Evolutionary conservation across 2,329 filamentous ascomycete species (phyloP).

Genomic region (Alternaria longipes): DNA sequence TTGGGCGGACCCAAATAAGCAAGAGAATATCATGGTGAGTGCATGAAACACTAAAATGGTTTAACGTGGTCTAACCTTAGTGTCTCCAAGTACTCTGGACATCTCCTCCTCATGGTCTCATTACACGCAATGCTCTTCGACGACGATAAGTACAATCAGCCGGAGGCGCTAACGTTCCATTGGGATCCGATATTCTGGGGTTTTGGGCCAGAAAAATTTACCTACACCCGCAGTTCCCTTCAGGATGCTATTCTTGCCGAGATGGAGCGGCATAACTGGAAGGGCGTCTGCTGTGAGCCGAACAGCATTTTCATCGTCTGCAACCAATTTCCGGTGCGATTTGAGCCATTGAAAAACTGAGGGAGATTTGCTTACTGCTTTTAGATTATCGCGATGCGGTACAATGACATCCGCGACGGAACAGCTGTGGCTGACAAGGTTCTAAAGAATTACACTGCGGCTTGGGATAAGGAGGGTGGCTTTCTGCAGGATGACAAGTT

Average conservation of each 20-base stretch:
- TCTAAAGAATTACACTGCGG: constrained; percentile 51
- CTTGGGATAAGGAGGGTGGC: constrained; percentile 42
- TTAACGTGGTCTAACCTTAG: background rate
- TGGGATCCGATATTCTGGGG: constrained; percentile 53
- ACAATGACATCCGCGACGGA: constrained; percentile 49
- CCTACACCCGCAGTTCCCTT: constrained; percentile 45
- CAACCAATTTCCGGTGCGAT: constrained; percentile 56
- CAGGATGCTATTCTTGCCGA: constrained; percentile 49
- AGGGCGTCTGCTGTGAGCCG: constrained; percentile 57
- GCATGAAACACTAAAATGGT: background rate
- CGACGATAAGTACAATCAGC: constrained; percentile 52
- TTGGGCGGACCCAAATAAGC: constrained; percentile 54
- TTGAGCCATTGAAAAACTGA: background rate
- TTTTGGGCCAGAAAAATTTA: constrained; percentile 30
- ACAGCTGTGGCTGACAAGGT: constrained; percentile 45
- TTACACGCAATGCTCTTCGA: constrained; percentile 57
- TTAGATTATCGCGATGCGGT: constrained; percentile 51
- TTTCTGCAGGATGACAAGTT: background rate
- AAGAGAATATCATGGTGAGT: constrained; percentile 54
- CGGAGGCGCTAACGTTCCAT: constrained; percentile 46
- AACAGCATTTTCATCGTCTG: constrained; percentile 55
- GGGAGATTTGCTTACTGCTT: background rate
- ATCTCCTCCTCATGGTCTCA: constrained; percentile 53
- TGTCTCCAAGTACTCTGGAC: constrained; percentile 46
- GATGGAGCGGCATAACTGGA: constrained; percentile 53